A percentile compares a stretch with the other conserved stretches of the same genome.
phyloP scores from a whole-genome alignment of 331 rosid genomes.

The Malus hybrid region DNA sequence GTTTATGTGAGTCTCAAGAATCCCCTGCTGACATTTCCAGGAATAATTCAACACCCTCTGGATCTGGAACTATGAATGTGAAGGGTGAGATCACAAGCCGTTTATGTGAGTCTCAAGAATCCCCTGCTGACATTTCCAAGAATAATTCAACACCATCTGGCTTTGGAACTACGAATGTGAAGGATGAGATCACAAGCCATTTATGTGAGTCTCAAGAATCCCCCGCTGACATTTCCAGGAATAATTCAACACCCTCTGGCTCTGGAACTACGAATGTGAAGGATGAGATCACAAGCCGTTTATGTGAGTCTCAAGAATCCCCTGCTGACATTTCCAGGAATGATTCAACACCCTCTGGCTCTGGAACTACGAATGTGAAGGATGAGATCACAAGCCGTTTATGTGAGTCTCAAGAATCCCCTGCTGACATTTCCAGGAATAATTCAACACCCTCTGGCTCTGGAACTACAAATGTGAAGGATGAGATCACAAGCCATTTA shows the following conservation, averaged over 20 bases:
- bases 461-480: conserved; percentile 20
- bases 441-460: conserved; percentile 21
- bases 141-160: conserved; percentile 18
- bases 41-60: conserved; percentile 16
- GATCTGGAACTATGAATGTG: conserved; percentile 18
- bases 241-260: no score
- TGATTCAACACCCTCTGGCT: not conserved
- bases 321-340: conserved; percentile 14
- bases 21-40: conserved; percentile 22
- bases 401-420: not conserved
- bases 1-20: conserved; percentile 33
- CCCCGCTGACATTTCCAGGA: conserved; percentile 4
- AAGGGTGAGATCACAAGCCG: conserved; percentile 25
- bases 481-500: conserved; percentile 19
- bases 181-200: conserved; percentile 21
- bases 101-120: conserved; percentile 33
- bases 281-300: no score
- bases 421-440: conserved; percentile 14
- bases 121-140: conserved; percentile 21
- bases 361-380: not conserved
- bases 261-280: no score
- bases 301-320: no score
- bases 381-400: no score
- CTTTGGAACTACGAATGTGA: not conserved
- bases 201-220: conserved; percentile 33